Conservation (phyloP, 441 rosid species). For the Mallotus japonicus region DNA sequence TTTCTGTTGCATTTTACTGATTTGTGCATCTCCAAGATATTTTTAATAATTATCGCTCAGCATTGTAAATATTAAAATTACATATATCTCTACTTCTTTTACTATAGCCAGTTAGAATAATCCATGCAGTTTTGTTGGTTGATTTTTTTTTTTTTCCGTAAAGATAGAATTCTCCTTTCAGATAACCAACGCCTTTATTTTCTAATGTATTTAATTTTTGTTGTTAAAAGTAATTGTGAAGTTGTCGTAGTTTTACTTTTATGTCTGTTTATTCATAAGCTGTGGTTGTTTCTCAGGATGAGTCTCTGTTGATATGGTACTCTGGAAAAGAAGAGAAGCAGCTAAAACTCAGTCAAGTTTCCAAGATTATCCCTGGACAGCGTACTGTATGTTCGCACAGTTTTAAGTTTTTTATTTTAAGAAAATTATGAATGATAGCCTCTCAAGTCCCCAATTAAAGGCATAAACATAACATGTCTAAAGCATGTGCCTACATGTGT, state of each 20-base stretch:
- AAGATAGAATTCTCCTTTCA: neutral
- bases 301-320: constrained; percentile 74
- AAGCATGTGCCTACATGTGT: neutral
- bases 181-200: neutral
- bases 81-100: too few species aligned
- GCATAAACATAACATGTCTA: neutral
- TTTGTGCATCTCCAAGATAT: too few species aligned
- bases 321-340: constrained; percentile 76
- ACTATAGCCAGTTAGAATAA: too few species aligned
- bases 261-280: constrained; percentile 10
- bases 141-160: too few species aligned
- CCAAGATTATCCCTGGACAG: constrained; percentile 80
- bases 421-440: neutral
- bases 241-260: constrained; percentile 5
- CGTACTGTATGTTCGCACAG: constrained; percentile 69
- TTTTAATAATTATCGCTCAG: too few species aligned
- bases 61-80: too few species aligned
- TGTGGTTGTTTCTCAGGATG: constrained; percentile 52
- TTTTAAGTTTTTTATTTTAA: neutral
- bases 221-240: neutral
- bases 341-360: constrained; percentile 63
- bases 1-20: too few species aligned
- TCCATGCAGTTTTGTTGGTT: too few species aligned
- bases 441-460: constrained; percentile 8
- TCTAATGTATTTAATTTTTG: neutral